Evolutionary conservation across 768 basidiomycete species (phyloP).

Genomic region (Calocera viscosa): DNA sequence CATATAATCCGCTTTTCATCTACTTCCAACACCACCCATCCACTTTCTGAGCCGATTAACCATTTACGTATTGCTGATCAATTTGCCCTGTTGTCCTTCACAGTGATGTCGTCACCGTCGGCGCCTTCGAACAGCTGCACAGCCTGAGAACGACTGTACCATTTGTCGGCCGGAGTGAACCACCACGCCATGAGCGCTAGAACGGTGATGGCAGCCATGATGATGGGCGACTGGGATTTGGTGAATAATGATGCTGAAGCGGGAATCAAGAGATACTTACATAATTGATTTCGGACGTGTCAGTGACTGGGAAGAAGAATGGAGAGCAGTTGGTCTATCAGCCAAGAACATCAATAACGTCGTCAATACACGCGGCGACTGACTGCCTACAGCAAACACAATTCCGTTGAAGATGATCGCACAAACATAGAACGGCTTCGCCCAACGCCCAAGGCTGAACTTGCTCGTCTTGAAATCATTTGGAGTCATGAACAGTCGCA

Average conservation of each 20-base stretch:
- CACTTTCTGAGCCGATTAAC: not conserved
- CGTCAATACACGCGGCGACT: constrained; percentile 9
- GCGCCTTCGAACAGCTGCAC: constrained; percentile 17
- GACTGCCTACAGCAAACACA: constrained; percentile 52
- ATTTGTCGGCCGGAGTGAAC: constrained; percentile 63
- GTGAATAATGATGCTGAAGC: not conserved
- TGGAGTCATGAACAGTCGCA: constrained; percentile 69
- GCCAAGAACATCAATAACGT: constrained; percentile 10
- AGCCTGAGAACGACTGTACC: constrained; percentile 52
- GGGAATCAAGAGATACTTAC: constrained; percentile 35
- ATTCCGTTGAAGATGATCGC: constrained; percentile 61
- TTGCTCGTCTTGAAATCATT: constrained; percentile 58
- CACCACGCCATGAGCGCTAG: constrained; percentile 69
- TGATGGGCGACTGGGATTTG: constrained; percentile 50
- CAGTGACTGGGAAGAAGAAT: constrained; percentile 71
- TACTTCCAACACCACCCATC: not conserved
- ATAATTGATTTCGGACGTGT: constrained; percentile 59
- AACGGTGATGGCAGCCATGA: constrained; percentile 65
- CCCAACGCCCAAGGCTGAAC: constrained; percentile 56
- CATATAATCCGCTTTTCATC: not conserved
- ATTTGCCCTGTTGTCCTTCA: not conserved
- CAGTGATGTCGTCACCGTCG: not conserved
- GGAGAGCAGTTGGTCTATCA: constrained; percentile 68
- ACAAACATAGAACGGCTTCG: constrained; percentile 54
- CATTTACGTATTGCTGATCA: not conserved